phyloP scores from a whole-genome alignment of 2,329 filamentous ascomycete genomes.

The Lasiodiplodia sp. region DNA sequence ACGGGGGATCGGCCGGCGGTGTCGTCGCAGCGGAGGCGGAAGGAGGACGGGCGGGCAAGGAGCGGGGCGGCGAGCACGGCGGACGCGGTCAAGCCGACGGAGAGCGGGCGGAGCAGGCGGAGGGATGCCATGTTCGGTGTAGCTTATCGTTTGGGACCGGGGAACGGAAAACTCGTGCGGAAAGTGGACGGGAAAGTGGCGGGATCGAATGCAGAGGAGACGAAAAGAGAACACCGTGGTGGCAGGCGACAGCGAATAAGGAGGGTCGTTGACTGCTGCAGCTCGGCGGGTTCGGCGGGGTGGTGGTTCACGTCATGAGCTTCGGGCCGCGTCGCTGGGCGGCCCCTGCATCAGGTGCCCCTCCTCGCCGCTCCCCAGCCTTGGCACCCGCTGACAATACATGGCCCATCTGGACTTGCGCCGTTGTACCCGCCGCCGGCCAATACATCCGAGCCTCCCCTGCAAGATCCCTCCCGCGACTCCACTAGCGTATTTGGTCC shows the following conservation, averaged over 20 bases:
- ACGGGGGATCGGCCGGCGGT: conserved; percentile 36
- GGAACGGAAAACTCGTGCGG: background rate
- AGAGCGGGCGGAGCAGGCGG: conserved; percentile 47
- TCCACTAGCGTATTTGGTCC: conserved; percentile 14
- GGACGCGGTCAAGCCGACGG: conserved; percentile 44
- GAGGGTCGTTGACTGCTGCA: background rate
- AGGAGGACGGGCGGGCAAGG: conserved; percentile 40
- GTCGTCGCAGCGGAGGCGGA: conserved; percentile 39
- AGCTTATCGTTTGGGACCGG: background rate
- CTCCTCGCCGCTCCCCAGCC: conserved; percentile 8
- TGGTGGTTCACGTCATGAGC: conserved; percentile 16
- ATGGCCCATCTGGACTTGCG: conserved; percentile 2
- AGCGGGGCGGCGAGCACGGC: conserved; percentile 42
- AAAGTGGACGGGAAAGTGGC: background rate
- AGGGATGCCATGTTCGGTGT: conserved; percentile 47
- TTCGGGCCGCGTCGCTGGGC: conserved; percentile 9
- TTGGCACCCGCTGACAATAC: conserved; percentile 17
- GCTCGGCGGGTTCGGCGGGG: background rate
- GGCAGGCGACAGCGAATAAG: background rate
- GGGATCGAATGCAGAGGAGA: background rate
- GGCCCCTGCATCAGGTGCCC: conserved; percentile 21
- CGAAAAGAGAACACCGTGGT: background rate
- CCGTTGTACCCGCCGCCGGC: background rate
- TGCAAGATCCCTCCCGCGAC: conserved; percentile 16
- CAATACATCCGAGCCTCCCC: background rate